Conservation (phyloP, 1,139 yeast species). For the Lodderomyces beijingensis region DNA sequence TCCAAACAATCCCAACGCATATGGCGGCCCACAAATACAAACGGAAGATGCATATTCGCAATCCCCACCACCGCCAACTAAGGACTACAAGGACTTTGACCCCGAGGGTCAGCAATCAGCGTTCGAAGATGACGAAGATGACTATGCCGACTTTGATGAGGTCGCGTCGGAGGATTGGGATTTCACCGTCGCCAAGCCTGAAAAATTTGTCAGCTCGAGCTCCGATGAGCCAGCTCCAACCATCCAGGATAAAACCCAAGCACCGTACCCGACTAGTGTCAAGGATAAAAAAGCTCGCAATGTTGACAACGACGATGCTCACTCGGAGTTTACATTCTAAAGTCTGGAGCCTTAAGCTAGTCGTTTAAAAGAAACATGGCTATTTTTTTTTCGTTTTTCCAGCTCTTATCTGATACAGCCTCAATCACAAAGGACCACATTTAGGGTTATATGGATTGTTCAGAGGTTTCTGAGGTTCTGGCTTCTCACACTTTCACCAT, state of each 20-base stretch:
- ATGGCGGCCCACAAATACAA: neutral
- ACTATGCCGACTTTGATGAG: constrained; percentile 13
- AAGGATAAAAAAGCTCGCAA: neutral
- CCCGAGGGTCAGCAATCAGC: constrained; percentile 8
- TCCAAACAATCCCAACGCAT: constrained; percentile 1
- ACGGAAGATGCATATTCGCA: neutral
- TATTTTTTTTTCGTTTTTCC: no score
- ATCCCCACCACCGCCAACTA: no score
- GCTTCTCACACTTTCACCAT: no score
- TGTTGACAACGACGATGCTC: constrained; percentile 8
- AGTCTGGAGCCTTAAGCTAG: no score
- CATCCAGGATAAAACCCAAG: neutral
- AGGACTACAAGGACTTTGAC: neutral
- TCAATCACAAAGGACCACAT: no score
- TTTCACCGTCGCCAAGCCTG: constrained; percentile 6
- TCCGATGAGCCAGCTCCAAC: neutral
- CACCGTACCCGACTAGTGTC: neutral
- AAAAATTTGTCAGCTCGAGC: constrained; percentile 1
- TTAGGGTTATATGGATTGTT: no score
- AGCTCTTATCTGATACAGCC: no score
- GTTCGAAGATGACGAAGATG: constrained; percentile 12
- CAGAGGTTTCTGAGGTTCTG: no score
- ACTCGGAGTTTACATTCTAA: constrained; percentile 4
- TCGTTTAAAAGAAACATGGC: no score
- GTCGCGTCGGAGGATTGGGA: constrained; percentile 12